Base-by-base conservation (phyloP, 2,329 filamentous ascomycete species). In the Akanthomyces muscarius region DNA sequence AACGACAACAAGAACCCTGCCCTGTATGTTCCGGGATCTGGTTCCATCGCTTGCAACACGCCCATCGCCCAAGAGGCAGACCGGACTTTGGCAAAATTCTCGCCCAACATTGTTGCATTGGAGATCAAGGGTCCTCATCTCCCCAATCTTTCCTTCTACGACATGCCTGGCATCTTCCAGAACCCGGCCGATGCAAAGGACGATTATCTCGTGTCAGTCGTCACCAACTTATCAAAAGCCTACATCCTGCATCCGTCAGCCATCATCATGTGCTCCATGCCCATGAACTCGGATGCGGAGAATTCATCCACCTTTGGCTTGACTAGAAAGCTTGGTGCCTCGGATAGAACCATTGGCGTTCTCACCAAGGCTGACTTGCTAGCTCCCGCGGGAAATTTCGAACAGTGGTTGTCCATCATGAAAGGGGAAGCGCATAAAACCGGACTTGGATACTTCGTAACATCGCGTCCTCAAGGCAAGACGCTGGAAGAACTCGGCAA, bases 351-450 rank as follows among this genome's bases (percentile, higher is more conserved):
- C 1, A 80, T 90, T 60, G 91, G 91, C 0, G 89, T 96, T 0
- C 80, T 97, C 18, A 97, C 92, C 0, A 97, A 96, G 69, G 92
- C 92, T 0, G 93, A 97, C 65, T 82, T 89, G 0, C 75, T 92
- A 0, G 82, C 86, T 0, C 71, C 75, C 0, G 80, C 81, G 0
- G 77, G 84, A 0, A 76, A 79, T 0, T 70, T 76, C 33, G 67
- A 74, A 0, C 86, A 88, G 62, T 91, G 89, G 83, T 71, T 84
- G 0, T 76, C 82, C 0, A 88, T 92, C 62, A 79, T 96, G 5
- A 77, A 79, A 0, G 85, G 86, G 0, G 71, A 83, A 2, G 82
- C 83, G 2, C 91, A 90, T 64, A 70, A 72, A 0, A 83, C 93
- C 0, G 88, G 87, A 0, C 81, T 90, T n/a, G 90, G 89, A 0